Conservation (phyloP, 305 asterid genomes). For the Solanum hybrid region DNA sequence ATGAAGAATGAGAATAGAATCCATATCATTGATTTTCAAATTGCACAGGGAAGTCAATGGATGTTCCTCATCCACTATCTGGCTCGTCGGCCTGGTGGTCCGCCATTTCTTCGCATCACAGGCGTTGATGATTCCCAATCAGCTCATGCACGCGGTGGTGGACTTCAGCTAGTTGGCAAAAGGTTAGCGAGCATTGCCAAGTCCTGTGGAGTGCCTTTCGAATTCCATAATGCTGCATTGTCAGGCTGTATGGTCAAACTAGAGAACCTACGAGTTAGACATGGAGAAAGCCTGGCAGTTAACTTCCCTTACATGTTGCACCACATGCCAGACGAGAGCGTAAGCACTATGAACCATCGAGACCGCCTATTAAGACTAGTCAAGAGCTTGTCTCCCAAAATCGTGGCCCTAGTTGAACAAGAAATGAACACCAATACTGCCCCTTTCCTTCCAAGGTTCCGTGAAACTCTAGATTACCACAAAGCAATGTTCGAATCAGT, state of each 20-base stretch:
- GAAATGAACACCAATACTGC: slow-evolving; percentile 69
- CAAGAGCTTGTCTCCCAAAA: slow-evolving; percentile 56
- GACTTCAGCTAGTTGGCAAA: slow-evolving; percentile 70
- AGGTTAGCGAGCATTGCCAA: slow-evolving; percentile 46
- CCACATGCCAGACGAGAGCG: slow-evolving; percentile 87
- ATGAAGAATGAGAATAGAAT: slow-evolving; percentile 57
- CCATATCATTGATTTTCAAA: slow-evolving; percentile 78
- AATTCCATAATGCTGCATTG: slow-evolving; percentile 71
- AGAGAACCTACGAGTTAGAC: slow-evolving; percentile 38
- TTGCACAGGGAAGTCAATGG: slow-evolving; percentile 97
- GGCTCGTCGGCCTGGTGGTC: slow-evolving; percentile 59
- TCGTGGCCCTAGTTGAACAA: slow-evolving; percentile 57
- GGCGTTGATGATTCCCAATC: slow-evolving; percentile 85
- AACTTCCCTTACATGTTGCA: slow-evolving; percentile 62
- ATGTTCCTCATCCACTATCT: slow-evolving; percentile 48
- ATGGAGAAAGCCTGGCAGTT: slow-evolving; percentile 67
- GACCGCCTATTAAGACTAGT: slow-evolving; percentile 63
- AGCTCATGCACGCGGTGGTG: slow-evolving; percentile 79
- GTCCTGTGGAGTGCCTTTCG: slow-evolving; percentile 67
- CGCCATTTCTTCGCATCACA: slow-evolving; percentile 63
- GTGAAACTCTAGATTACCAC: slow-evolving; percentile 57
- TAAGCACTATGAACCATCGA: slow-evolving; percentile 51
- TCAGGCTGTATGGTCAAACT: slow-evolving; percentile 55
- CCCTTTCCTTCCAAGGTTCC: slow-evolving; percentile 42
- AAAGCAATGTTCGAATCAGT: slow-evolving; percentile 79